phyloP scores from a whole-genome alignment of 2,329 filamentous ascomycete genomes.

The Zasmidium citrigriseum region DNA sequence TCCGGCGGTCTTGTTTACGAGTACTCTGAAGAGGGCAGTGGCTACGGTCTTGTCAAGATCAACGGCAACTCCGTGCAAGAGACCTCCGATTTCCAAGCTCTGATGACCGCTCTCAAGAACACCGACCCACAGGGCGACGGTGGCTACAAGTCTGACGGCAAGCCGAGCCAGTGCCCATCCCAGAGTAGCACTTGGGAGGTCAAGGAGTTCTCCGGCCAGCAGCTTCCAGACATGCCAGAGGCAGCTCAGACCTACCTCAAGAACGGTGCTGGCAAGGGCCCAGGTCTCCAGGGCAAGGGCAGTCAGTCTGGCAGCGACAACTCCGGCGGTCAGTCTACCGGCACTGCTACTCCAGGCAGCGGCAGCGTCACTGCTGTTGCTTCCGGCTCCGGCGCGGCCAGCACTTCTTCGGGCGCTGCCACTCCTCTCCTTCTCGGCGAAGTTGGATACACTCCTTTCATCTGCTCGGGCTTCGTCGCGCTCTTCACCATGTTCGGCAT shows the following conservation, averaged over 20 bases:
- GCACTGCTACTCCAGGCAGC: constrained; percentile 52
- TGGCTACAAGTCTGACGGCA: constrained; percentile 58
- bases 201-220: constrained; percentile 42
- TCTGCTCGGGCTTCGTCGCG: constrained; percentile 54
- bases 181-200: constrained; percentile 60
- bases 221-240: constrained; percentile 59
- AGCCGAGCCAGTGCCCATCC: constrained; percentile 56
- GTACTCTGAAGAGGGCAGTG: constrained; percentile 76
- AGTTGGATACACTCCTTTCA: constrained; percentile 51
- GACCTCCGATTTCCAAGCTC: constrained; percentile 62
- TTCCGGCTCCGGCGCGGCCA: constrained; percentile 33
- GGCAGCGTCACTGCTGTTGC: constrained; percentile 48
- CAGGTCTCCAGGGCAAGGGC: constrained; percentile 57
- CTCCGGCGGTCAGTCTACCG: constrained; percentile 52
- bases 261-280: constrained; percentile 58
- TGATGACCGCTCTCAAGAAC: constrained; percentile 53
- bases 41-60: constrained; percentile 76
- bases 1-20: constrained; percentile 95
- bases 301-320: constrained; percentile 56
- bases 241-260: constrained; percentile 59
- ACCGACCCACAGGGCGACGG: constrained; percentile 60
- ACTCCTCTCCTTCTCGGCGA: constrained; percentile 46
- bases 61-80: constrained; percentile 53
- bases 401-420: constrained; percentile 42
- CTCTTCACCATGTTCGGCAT: constrained; percentile 51